Conservation (phyloP, 305 asterid genomes). For the Coffea humblotiana region DNA sequence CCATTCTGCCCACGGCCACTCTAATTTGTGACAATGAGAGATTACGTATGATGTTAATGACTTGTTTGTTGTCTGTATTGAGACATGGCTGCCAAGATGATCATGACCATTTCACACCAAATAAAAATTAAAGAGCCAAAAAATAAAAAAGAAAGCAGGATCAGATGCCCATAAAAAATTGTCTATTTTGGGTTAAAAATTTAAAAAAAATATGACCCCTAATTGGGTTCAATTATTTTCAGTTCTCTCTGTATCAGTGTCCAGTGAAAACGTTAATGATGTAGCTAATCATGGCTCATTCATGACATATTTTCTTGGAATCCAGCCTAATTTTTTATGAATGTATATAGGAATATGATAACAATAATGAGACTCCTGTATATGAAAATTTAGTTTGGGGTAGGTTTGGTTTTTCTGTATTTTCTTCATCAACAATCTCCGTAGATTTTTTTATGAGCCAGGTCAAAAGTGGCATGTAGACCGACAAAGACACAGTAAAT, state of each 20-base stretch:
- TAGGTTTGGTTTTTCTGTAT: conserved; percentile 15
- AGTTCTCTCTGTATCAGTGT: too few species aligned
- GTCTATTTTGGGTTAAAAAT: too few species aligned
- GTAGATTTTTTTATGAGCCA: conserved; percentile 43
- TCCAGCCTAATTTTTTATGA: not conserved
- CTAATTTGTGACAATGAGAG: not conserved
- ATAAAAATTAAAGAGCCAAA: too few species aligned
- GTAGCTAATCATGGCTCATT: too few species aligned
- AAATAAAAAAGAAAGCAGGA: too few species aligned
- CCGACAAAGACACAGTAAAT: conserved; percentile 65
- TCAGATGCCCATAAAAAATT: too few species aligned
- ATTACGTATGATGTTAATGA: not conserved
- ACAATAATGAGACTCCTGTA: not conserved
- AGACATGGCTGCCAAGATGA: not conserved
- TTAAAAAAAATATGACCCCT: too few species aligned
- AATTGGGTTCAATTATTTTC: too few species aligned
- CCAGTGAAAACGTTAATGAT: too few species aligned
- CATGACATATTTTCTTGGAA: too few species aligned
- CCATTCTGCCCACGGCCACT: not conserved
- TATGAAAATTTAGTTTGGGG: not conserved
- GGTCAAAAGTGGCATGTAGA: conserved; percentile 70
- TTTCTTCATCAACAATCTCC: conserved; percentile 32
- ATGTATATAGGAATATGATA: not conserved
- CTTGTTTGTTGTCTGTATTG: not conserved
- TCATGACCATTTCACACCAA: not conserved